Evolutionary conservation across 2,329 filamentous ascomycete species (phyloP), one percentile per base, ranked within the genome.

Genomic region (Talaromyces sp.): DNA sequence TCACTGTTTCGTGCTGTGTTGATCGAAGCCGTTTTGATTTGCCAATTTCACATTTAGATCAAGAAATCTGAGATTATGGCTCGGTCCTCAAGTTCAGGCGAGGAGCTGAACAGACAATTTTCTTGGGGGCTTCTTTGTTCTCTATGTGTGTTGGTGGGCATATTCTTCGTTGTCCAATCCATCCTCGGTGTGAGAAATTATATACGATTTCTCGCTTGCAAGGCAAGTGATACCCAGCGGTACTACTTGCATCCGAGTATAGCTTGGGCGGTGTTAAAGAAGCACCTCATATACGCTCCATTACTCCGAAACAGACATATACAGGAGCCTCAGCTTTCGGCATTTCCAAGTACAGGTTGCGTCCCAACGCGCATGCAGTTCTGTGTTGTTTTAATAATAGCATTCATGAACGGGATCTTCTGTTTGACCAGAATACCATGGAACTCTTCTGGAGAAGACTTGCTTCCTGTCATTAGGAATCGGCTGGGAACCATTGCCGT

Each of bases 401-500:
- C 25, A 25, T 10, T n/a, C 10, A 10, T 51, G 8, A 51, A 51
- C 22, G 19, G 25, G 19, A 15, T 17, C 25, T 15, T 51, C 2
- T 19, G 7, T 13, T 19, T 51, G 19, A 51, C 19, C 47, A 3
- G 25, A 27, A 11, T 51, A 10, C 8, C 19, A 27, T 28, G 47
- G 47, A 11, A 15, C 3, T 4, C 5, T 15, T 13, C 47, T 15
- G 13, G 9, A 51, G 15, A 19, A 44, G 47, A 5, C 47, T 19
- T 51, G 3, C 10, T 51, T 28, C 47, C 19, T 9, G 22, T 27
- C 8, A 19, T 51, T 19, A 51, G 47, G 25, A 51, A 51, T 19
- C 47, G 47, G 72, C 72, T 4, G 73, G 73, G 28, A 75, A 30
- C 3, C 72, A 10, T 73, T 80, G 67, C 74, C 78, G 9, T 76